Percentiles rank a stretch among this genome's conserved stretches.
Conservation (phyloP, 2,329 filamentous ascomycete species). For the Lasiodiplodia citricola region DNA sequence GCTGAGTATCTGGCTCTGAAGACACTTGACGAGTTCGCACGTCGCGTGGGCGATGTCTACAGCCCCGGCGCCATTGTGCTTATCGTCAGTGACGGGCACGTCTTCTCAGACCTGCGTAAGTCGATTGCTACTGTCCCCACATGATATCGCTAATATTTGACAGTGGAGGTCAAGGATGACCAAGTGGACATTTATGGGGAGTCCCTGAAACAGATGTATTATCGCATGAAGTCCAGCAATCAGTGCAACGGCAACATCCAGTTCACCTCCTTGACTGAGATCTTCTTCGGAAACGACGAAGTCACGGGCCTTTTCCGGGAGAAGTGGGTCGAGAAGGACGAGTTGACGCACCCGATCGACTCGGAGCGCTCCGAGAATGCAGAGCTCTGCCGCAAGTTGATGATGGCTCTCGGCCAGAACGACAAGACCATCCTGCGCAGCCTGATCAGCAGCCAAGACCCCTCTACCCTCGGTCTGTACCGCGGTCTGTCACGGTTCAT, state of each 20-base stretch:
- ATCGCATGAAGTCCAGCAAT: constrained; percentile 33
- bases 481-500: constrained; percentile 46
- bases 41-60: constrained; percentile 47
- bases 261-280: constrained; percentile 39
- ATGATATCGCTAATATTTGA: background rate
- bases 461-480: constrained; percentile 40
- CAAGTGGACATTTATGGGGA: constrained; percentile 51
- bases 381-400: constrained; percentile 39
- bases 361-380: constrained; percentile 37
- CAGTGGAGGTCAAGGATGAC: constrained; percentile 47
- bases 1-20: constrained; percentile 50
- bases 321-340: constrained; percentile 32
- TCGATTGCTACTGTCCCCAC: background rate
- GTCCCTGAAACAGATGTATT: constrained; percentile 47
- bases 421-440: constrained; percentile 36
- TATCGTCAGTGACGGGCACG: constrained; percentile 52
- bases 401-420: constrained; percentile 36
- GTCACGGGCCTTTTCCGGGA: constrained; percentile 32
- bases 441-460: constrained; percentile 38
- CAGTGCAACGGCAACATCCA: constrained; percentile 34
- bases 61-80: constrained; percentile 47
- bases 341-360: constrained; percentile 39
- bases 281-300: constrained; percentile 31
- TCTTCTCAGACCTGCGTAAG: constrained; percentile 49
- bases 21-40: constrained; percentile 48